These are phyloP conservation scores for Inosperma sp. DNA, from an alignment of 768 basidiomycete species.

Conservation along the genomic window DNA sequence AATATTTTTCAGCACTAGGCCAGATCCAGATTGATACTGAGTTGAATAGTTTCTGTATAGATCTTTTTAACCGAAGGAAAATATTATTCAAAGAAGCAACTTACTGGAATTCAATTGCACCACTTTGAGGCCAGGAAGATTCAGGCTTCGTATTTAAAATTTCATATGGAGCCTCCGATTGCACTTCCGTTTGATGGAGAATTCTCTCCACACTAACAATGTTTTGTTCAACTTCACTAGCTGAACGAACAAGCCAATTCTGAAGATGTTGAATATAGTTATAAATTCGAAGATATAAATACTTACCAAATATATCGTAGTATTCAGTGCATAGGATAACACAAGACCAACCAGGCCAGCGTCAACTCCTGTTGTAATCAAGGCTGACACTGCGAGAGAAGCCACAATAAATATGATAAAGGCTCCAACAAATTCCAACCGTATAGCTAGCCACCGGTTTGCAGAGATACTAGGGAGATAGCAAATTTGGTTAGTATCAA, in stretches of 20 bases:
- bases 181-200: slow-evolving; percentile 70
- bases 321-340: slow-evolving; percentile 77
- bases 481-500: slow-evolving; percentile 85
- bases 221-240: slow-evolving; percentile 87
- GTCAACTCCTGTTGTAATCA: slow-evolving; percentile 73
- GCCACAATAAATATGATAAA: slow-evolving; percentile 75
- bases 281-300: slow-evolving; percentile 1
- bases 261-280: slow-evolving; percentile 24
- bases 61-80: too few species aligned
- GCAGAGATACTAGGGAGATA: slow-evolving; percentile 67
- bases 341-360: slow-evolving; percentile 86
- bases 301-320: slow-evolving; percentile 79
- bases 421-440: slow-evolving; percentile 81
- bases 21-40: slow-evolving; percentile 75
- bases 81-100: slow-evolving; percentile 19
- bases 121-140: slow-evolving; percentile 66
- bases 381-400: slow-evolving; percentile 57
- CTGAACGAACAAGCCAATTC: slow-evolving; percentile 81
- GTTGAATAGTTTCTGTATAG: slow-evolving; percentile 60
- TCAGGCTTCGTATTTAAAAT: slow-evolving; percentile 53
- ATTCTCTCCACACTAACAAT: slow-evolving; percentile 89
- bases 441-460: slow-evolving; percentile 80
- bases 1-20: slow-evolving; percentile 71
- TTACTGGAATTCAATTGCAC: slow-evolving; percentile 69
- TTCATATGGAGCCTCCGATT: slow-evolving; percentile 71